A percentile compares a stretch with the other conserved stretches of the same genome.
phyloP scores from a whole-genome alignment of 805 yeast species.

The Yarrowia porcina region DNA sequence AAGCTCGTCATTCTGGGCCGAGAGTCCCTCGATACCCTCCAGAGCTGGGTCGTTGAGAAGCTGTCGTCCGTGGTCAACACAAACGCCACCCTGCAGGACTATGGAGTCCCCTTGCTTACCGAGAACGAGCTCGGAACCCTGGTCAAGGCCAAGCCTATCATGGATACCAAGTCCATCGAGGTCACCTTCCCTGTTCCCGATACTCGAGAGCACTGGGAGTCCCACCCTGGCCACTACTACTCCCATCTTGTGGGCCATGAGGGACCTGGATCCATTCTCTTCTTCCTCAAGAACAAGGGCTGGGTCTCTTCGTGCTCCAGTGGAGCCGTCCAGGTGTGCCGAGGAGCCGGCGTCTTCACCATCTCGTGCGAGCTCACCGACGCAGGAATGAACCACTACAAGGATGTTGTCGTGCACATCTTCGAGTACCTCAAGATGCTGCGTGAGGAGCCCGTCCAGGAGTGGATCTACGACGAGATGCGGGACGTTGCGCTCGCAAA shows the following conservation, averaged over 20 bases:
- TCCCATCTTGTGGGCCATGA: conserved; percentile 92
- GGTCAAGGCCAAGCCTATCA: conserved; percentile 73
- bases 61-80: conserved; percentile 63
- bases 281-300: conserved; percentile 63
- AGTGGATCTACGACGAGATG: conserved; percentile 79
- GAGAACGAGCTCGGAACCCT: conserved; percentile 50
- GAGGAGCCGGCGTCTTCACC: conserved; percentile 65
- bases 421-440: conserved; percentile 76
- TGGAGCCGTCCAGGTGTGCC: conserved; percentile 55
- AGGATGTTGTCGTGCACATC: conserved; percentile 53
- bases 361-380: conserved; percentile 74
- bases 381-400: conserved; percentile 58
- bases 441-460: conserved; percentile 55
- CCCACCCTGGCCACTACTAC: conserved; percentile 65
- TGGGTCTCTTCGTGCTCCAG: conserved; percentile 80
- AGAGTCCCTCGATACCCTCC: conserved; percentile 68
- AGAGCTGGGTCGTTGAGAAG: conserved; percentile 63
- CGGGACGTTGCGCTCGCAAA: conserved; percentile 61
- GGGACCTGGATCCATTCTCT: conserved; percentile 77
- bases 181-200: conserved; percentile 74
- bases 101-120: conserved; percentile 48
- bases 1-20: conserved; percentile 79
- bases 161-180: conserved; percentile 67
- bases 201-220: conserved; percentile 60
- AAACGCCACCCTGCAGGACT: conserved; percentile 41